Base-by-base conservation (phyloP, 192 early-diverging fungal genomes). In the Mortierella antarctica region DNA sequence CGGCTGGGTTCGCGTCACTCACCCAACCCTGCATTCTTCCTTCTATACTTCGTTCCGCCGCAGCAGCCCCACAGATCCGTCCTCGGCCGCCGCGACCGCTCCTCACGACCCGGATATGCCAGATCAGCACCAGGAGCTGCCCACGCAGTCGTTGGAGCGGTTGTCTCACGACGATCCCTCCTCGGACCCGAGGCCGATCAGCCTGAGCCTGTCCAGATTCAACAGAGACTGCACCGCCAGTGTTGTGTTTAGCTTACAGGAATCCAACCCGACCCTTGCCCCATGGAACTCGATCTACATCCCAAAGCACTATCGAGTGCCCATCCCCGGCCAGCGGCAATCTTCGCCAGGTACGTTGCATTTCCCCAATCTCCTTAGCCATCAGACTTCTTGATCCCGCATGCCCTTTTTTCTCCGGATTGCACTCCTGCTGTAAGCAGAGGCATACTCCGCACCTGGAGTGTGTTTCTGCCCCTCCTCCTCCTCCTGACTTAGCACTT, bases 251-350 rank as follows among this genome's bases (percentile, higher is more conserved):
- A 47, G 59, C 51, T 52, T 80, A 7, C 63, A 60, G 50, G 70
- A 72, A 20, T 55, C 64, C 9, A 80, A 68, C 45, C 67, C 55
- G 15, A 65, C 68, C 20, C 58, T 80, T 42, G 77, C 77, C 6
- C 70, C 77, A 1, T 80, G 70, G 77, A 80, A 72, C 70, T 80
- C 77, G 77, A 80, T 80, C 65, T 80, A 80, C 60, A 72, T 80
- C 57, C 77, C 77, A 40, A 80, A 72, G 70, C 70, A 80, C 20
- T 80, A 80, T 65, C 65, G 77, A 14, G 53, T 72, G 5, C 77
- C 77, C 13, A 72, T 51, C 20, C 57, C 69, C 0, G 77, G 77
- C 4, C 77, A 80, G 45, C 77, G 77, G 1, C 77, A 80, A 48
- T 80, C 77, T 7, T 80, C 77, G 17, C 77, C 77, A 68, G 77